These are phyloP conservation scores for Eutrema yunnanense DNA, from an alignment of 345 rosid genomes.

Conservation along the genomic window DNA sequence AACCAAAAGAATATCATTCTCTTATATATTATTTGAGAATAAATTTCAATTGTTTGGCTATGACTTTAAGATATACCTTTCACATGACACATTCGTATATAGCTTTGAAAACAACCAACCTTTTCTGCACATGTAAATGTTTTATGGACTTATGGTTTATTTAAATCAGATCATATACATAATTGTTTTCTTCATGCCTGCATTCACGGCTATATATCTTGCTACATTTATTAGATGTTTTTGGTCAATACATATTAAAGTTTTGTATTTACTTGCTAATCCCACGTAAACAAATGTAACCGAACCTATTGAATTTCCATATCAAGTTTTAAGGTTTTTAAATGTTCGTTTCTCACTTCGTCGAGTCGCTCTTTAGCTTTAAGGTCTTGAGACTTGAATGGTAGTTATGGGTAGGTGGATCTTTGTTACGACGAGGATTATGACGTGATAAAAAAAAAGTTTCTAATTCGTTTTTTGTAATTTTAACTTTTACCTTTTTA, in stretches of 20 bases:
- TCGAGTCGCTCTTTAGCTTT: too few relatives aligned
- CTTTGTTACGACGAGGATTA: too few relatives aligned
- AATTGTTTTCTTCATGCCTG: background rate
- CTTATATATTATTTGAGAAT: background rate
- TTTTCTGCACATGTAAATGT: slow-evolving; percentile 25
- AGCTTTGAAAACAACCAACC: slow-evolving; percentile 24
- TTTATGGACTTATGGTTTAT: background rate
- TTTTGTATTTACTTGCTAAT: background rate
- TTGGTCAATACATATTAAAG: background rate
- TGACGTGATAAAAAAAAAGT: too few relatives aligned
- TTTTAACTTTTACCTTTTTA: too few relatives aligned
- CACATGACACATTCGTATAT: slow-evolving; percentile 20
- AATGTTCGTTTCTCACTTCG: too few relatives aligned
- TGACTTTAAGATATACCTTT: slow-evolving; percentile 32
- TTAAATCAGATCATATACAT: background rate
- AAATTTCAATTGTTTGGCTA: background rate
- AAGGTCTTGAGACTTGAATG: too few relatives aligned
- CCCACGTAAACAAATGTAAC: background rate
- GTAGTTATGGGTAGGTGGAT: too few relatives aligned
- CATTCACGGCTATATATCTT: slow-evolving; percentile 16
- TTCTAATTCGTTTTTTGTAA: too few relatives aligned
- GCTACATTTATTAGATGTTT: background rate
- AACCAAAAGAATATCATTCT: background rate
- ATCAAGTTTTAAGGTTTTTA: too few relatives aligned
- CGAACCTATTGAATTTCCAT: too few relatives aligned